Conservation (phyloP, 352 stramenopile genomes). For the Phytophthora sojae region DNA sequence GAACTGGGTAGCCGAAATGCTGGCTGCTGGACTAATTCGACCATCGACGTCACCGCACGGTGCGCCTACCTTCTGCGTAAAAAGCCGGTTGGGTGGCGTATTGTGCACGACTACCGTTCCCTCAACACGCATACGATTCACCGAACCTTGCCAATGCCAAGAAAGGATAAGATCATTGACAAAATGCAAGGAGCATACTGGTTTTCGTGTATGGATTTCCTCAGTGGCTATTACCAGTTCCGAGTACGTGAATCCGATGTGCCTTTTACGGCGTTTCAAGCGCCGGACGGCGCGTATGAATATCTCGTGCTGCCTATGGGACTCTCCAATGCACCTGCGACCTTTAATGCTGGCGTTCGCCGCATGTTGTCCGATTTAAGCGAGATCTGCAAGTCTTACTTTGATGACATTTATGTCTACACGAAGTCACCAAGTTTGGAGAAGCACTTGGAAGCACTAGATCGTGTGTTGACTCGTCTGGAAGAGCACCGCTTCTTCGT, state of each 20-base stretch:
- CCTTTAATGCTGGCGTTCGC: conserved; percentile 21
- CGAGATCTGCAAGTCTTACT: conserved; percentile 19
- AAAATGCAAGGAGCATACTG: conserved; percentile 22
- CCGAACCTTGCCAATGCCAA: conserved; percentile 7
- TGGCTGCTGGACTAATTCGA: conserved; percentile 6
- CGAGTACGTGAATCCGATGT: conserved; percentile 28
- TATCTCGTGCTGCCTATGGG: conserved; percentile 32
- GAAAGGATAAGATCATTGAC: conserved; percentile 23
- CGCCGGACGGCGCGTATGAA: conserved; percentile 23
- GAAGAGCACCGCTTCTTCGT: conserved; percentile 24
- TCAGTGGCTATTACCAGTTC: conserved; percentile 35
- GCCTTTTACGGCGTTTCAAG: conserved; percentile 23
- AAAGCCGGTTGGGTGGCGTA: conserved; percentile 30
- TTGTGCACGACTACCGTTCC: conserved; percentile 28
- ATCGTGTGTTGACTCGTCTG: conserved; percentile 14
- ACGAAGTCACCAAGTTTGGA: conserved; percentile 1
- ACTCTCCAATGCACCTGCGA: conserved; percentile 19
- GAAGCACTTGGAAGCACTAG: conserved; percentile 7
- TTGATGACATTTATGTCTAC: conserved; percentile 29
- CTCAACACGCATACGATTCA: conserved; percentile 12
- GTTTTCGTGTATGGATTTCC: conserved; percentile 27
- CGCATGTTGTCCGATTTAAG: not conserved
- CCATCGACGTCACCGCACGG: conserved; percentile 12
- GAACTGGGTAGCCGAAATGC: conserved; percentile 11
- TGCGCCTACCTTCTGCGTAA: conserved; percentile 35